Percentiles rank a stretch among this genome's conserved stretches.
Conservation (phyloP, 148 eudicot species). For the Rhododendron vialii region DNA sequence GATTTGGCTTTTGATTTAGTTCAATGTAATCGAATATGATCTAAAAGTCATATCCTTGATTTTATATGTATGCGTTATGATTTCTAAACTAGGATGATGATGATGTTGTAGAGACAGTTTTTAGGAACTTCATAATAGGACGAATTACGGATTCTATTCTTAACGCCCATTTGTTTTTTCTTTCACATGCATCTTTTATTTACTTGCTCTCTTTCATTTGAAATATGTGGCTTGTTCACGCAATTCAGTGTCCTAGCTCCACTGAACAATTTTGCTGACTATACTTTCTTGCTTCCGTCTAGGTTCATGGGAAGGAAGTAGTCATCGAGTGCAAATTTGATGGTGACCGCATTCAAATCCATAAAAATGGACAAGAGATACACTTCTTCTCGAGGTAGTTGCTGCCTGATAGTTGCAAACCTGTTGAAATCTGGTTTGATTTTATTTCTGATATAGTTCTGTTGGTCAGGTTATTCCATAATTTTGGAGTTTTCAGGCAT, state of each 20-base stretch:
- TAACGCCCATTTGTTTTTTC: not conserved
- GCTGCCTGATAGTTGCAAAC: not conserved
- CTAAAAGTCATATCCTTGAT: not conserved
- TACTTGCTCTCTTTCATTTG: not conserved
- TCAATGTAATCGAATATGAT: not conserved
- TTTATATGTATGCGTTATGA: not conserved
- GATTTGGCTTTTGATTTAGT: conserved; percentile 23
- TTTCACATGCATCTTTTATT: not conserved
- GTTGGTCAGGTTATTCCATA: too few relatives aligned
- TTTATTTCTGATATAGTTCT: too few relatives aligned
- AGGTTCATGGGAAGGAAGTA: conserved; percentile 88
- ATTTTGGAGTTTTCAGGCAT: too few relatives aligned
- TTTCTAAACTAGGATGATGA: not conserved
- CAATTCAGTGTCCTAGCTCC: not conserved
- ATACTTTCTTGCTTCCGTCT: conserved; percentile 3
- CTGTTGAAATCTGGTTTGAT: not conserved
- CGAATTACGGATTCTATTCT: not conserved
- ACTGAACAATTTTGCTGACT: not conserved
- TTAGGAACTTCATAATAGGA: not conserved
- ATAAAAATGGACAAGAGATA: conserved; percentile 65
- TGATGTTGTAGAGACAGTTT: not conserved
- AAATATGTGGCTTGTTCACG: not conserved
- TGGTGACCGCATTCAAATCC: conserved; percentile 84
- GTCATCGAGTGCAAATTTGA: conserved; percentile 91
- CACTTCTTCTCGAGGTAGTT: conserved; percentile 65